Evolutionary conservation across 345 rosid species (phyloP).

Genomic region (Combretum micranthum): DNA sequence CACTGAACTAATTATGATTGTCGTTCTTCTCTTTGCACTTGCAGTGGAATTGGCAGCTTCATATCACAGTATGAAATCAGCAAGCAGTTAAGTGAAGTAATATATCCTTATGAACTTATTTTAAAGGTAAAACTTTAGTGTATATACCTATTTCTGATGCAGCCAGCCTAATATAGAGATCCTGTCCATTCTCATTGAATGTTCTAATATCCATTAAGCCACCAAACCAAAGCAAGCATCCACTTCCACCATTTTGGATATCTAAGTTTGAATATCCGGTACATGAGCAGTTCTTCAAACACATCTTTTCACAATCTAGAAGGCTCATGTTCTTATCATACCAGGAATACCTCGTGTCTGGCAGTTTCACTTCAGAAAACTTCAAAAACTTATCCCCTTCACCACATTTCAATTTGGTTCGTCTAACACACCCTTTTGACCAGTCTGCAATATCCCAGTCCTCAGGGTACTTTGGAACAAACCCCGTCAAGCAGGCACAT

Average conservation of each 20-base stretch:
- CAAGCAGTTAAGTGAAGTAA: not conserved
- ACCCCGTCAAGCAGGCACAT: slow-evolving; percentile 35
- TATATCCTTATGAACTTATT: not conserved
- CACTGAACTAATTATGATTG: slow-evolving; percentile 1
- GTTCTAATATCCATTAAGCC: slow-evolving; percentile 34
- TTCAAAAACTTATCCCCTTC: slow-evolving; percentile 26
- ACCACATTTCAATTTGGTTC: slow-evolving; percentile 11
- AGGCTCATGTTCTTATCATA: slow-evolving; percentile 12
- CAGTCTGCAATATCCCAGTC: slow-evolving; percentile 30
- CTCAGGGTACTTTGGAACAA: slow-evolving; percentile 15
- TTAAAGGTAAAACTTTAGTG: not conserved
- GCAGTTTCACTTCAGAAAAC: slow-evolving; percentile 29
- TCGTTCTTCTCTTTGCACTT: not conserved
- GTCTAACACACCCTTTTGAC: slow-evolving; percentile 32
- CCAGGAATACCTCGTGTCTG: slow-evolving; percentile 28
- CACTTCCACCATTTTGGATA: slow-evolving; percentile 20
- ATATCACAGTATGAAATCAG: not conserved
- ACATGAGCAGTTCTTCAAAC: slow-evolving; percentile 40
- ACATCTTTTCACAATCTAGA: slow-evolving; percentile 19
- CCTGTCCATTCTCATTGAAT: slow-evolving; percentile 23
- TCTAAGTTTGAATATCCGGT: slow-evolving; percentile 31
- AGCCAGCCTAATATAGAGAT: slow-evolving; percentile 34
- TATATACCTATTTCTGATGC: slow-evolving; percentile 32
- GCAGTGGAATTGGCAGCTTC: not conserved
- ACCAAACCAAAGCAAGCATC: slow-evolving; percentile 37